These are phyloP conservation scores for Tuber magnatum DNA, from an alignment of 495 filamentous ascomycete species.

Conservation along the genomic window DNA sequence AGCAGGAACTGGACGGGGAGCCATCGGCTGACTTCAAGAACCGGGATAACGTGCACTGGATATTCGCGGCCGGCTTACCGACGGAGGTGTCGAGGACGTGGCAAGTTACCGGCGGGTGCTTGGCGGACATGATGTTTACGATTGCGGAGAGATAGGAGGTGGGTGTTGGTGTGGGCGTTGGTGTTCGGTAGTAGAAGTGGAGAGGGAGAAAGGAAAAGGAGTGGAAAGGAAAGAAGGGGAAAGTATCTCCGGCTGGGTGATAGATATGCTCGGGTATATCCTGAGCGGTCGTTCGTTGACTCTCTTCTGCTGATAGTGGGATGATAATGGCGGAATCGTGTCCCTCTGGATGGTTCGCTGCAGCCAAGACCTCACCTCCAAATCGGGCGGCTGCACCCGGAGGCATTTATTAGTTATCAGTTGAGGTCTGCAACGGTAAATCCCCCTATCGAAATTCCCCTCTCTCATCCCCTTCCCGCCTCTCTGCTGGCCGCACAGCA, in stretches of 20 bases:
- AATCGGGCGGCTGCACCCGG: not conserved
- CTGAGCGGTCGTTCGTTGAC: not conserved
- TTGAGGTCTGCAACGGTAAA: no score
- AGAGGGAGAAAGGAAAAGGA: not conserved
- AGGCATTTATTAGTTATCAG: no score
- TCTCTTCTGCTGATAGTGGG: not conserved
- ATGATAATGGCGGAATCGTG: not conserved
- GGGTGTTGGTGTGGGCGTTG: slow-evolving; percentile 24
- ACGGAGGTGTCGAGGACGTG: slow-evolving; percentile 57
- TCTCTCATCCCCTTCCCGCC: not conserved
- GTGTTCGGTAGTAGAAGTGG: not conserved
- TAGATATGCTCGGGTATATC: not conserved
- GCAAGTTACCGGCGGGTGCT: slow-evolving; percentile 53
- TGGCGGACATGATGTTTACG: slow-evolving; percentile 28
- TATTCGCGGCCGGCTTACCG: slow-evolving; percentile 63
- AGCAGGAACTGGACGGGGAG: slow-evolving; percentile 37
- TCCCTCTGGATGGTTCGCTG: not conserved
- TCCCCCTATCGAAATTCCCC: not conserved
- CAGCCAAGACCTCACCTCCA: not conserved
- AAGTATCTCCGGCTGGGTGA: not conserved
- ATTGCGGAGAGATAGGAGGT: slow-evolving; percentile 29
- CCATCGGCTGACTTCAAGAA: slow-evolving; percentile 45
- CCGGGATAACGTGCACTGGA: slow-evolving; percentile 65
- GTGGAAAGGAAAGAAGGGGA: not conserved
- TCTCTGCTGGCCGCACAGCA: not conserved